These are phyloP conservation scores for Gloeopeniophorella convolvens DNA, from an alignment of 768 basidiomycete genomes.

Conservation along the genomic window DNA sequence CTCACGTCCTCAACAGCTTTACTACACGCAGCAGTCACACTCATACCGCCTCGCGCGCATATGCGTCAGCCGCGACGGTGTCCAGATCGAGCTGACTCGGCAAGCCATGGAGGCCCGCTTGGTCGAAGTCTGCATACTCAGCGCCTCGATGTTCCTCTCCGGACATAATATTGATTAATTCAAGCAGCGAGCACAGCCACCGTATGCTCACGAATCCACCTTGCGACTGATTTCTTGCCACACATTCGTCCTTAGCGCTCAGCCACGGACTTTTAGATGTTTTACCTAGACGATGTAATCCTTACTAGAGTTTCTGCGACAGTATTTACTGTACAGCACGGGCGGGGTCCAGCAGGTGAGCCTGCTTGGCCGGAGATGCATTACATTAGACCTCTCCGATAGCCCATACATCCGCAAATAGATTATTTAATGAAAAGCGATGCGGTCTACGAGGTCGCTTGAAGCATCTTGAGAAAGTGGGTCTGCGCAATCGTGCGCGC, in stretches of 20 bases:
- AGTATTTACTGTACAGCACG: too few relatives aligned
- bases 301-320: too few relatives aligned
- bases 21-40: slow-evolving; percentile 1
- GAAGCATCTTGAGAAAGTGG: slow-evolving; percentile 17
- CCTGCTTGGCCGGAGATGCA: too few relatives aligned
- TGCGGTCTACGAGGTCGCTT: slow-evolving; percentile 5
- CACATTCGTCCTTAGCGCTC: not conserved
- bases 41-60: slow-evolving; percentile 13
- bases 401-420: not conserved
- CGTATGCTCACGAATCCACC: not conserved
- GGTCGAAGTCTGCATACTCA: slow-evolving; percentile 17
- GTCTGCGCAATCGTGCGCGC: slow-evolving; percentile 10
- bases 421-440: slow-evolving; percentile 1
- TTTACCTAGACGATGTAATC: not conserved
- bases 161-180: slow-evolving; percentile 16
- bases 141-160: slow-evolving; percentile 21
- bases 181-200: not conserved
- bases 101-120: slow-evolving; percentile 17
- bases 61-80: slow-evolving; percentile 8
- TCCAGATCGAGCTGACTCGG: slow-evolving; percentile 17
- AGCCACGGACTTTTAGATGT: too few relatives aligned
- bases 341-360: too few relatives aligned
- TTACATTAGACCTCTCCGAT: not conserved
- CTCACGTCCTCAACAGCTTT: slow-evolving; percentile 2
- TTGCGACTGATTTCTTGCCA: not conserved